Base-by-base conservation (phyloP, 1,284 basidiomycete genomes). In the Mycosarcoma maydis region DNA sequence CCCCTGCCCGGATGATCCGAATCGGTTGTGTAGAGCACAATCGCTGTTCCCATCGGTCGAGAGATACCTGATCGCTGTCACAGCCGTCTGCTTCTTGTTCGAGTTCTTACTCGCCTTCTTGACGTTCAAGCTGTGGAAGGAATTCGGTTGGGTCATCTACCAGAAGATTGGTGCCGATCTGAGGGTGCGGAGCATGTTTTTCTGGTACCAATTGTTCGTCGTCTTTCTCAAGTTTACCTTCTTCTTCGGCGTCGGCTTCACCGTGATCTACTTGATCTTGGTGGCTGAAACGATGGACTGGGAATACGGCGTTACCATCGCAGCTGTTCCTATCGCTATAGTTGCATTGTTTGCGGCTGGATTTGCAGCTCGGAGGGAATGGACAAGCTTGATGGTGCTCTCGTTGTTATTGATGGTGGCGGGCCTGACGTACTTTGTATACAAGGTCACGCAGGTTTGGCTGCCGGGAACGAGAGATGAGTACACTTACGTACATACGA, bases 81-180 rank as follows among this genome's bases (percentile, higher is more conserved):
- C 73, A 16, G 62, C 56, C 13, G 40, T 75, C 13, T 68, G 72
- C 39, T 73, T 72, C 17, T 48, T 72, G 3, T 48, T 72, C 7
- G 68, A 78, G 53, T 47, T 77, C 38, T 29, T 59, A 24, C 46
- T 78, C 48, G 45, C 39, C 10, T 62, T 38, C 16, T 29, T 76
- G n/a, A 54, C 55, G 29, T 67, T 47, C 48, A 71, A 64, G 52
- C 56, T 78, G 6, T 77, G 72, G 67, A 44, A 45, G 20, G 76
- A 78, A n/a, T 78, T 75, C 29, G 76, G 75, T 40, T 78, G 76
- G 76, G 36, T 61, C 43, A 65, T 78, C 37, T 78, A 78, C 50
- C 72, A 73, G 27, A 73, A 72, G 66, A 76, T 76, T 29, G 76
- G 75, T 2, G 76, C 76, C 5, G 70, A 75, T 49, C 52, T 76